Evolutionary conservation across 305 asterid species (phyloP).

Genomic region (Petunia hybrid): DNA sequence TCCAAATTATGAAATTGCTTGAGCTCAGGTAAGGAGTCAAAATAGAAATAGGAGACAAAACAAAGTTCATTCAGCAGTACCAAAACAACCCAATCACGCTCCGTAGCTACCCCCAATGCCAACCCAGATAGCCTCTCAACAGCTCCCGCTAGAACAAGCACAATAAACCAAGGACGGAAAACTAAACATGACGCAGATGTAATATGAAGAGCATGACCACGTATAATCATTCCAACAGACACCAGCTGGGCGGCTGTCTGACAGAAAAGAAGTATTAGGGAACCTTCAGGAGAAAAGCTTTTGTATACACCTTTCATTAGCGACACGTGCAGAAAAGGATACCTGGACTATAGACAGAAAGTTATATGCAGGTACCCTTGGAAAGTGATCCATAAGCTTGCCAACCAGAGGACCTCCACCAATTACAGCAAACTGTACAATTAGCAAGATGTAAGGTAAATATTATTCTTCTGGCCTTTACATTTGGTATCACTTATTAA

Average conservation of each 20-base stretch:
- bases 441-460: slow-evolving; percentile 42
- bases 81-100: slow-evolving; percentile 99
- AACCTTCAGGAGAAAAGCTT: slow-evolving; percentile 24
- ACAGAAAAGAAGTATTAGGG: slow-evolving; percentile 41
- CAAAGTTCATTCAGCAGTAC: slow-evolving; percentile 45
- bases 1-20: slow-evolving; percentile 25
- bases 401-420: slow-evolving; percentile 95
- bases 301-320: slow-evolving; percentile 27
- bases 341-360: slow-evolving; percentile 81
- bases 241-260: slow-evolving; percentile 92
- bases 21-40: slow-evolving; percentile 4
- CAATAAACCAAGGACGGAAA: slow-evolving; percentile 84
- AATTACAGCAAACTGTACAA: slow-evolving; percentile 82
- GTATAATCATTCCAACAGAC: slow-evolving; percentile 86
- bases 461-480: slow-evolving; percentile 35
- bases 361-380: slow-evolving; percentile 84
- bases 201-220: slow-evolving; percentile 64
- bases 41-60: slow-evolving; percentile 25
- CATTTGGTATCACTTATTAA: not conserved
- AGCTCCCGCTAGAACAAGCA: slow-evolving; percentile 81
- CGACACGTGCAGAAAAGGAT: slow-evolving; percentile 33
- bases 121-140: slow-evolving; percentile 91
- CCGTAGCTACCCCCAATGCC: slow-evolving; percentile 94
- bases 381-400: slow-evolving; percentile 88
- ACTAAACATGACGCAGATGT: slow-evolving; percentile 60